phyloP scores from a whole-genome alignment of 495 filamentous ascomycete genomes.

The Hyaloscypha finlandica region DNA sequence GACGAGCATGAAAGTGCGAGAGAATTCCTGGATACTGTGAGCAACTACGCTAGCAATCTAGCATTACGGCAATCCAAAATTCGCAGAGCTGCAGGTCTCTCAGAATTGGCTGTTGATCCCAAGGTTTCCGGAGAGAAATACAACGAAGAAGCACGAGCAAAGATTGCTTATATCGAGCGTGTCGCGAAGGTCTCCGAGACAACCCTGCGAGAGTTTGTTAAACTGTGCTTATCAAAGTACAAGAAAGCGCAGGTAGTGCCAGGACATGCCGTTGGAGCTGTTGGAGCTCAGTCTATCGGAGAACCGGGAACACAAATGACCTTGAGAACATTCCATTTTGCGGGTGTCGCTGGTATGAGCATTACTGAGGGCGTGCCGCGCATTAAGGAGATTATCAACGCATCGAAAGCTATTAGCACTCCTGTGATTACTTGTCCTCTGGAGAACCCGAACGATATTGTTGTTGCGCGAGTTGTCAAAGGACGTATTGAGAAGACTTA shows the following conservation, averaged over 20 bases:
- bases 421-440: constrained; percentile 88
- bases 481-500: constrained; percentile 88
- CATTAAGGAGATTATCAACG: constrained; percentile 99
- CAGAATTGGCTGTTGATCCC: constrained; percentile 27
- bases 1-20: constrained; percentile 86
- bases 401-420: constrained; percentile 87
- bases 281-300: constrained; percentile 96
- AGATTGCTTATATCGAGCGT: constrained; percentile 51
- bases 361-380: constrained; percentile 98
- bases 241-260: constrained; percentile 86
- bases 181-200: constrained; percentile 76
- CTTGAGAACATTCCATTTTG: constrained; percentile 99
- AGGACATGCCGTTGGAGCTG: constrained; percentile 94
- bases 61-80: constrained; percentile 52
- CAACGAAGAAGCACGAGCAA: constrained; percentile 40
- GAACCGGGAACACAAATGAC: constrained; percentile 99
- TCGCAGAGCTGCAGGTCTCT: constrained; percentile 38
- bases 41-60: constrained; percentile 60
- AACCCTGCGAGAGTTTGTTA: constrained; percentile 73
- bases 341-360: constrained; percentile 98
- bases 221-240: constrained; percentile 82
- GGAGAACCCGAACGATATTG: constrained; percentile 64
- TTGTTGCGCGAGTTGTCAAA: constrained; percentile 85
- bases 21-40: constrained; percentile 76
- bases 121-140: constrained; percentile 6